Evolutionary conservation across 2,329 filamentous ascomycete species (phyloP).

Genomic region (Reticulascus tulasneorum): DNA sequence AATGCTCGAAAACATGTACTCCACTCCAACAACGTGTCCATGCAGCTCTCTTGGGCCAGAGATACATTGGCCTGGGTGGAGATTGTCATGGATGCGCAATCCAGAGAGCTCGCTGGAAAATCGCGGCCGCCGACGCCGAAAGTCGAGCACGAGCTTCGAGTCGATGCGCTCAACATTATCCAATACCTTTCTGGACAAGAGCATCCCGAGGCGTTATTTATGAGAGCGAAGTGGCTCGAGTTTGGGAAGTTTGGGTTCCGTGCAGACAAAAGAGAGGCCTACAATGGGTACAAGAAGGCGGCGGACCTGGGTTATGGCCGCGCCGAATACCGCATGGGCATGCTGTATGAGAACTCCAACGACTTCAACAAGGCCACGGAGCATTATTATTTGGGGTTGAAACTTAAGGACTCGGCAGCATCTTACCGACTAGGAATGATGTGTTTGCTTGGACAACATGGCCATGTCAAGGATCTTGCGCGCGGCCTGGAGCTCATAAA

Average conservation of each 20-base stretch:
- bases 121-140: conserved; percentile 70
- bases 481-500: conserved; percentile 79
- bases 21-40: conserved; percentile 89
- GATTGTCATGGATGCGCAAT: conserved; percentile 71
- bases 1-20: conserved; percentile 78
- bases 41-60: conserved; percentile 95
- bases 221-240: conserved; percentile 94
- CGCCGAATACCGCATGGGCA: conserved; percentile 94
- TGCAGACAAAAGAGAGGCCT: conserved; percentile 92
- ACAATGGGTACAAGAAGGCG: conserved; percentile 79
- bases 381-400: conserved; percentile 82
- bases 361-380: conserved; percentile 86
- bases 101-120: conserved; percentile 52
- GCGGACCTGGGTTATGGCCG: conserved; percentile 80
- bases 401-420: conserved; percentile 80
- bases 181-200: conserved; percentile 84
- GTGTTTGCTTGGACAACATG: conserved; percentile 90
- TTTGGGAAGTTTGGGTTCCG: conserved; percentile 94
- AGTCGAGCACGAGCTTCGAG: conserved; percentile 80
- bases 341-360: conserved; percentile 95
- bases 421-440: conserved; percentile 92
- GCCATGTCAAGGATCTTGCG: conserved; percentile 76
- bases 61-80: conserved; percentile 89
- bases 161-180: conserved; percentile 90
- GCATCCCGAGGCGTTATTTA: conserved; percentile 91